Conservation (phyloP, 495 filamentous ascomycete species). For the Neurospora sp. region DNA sequence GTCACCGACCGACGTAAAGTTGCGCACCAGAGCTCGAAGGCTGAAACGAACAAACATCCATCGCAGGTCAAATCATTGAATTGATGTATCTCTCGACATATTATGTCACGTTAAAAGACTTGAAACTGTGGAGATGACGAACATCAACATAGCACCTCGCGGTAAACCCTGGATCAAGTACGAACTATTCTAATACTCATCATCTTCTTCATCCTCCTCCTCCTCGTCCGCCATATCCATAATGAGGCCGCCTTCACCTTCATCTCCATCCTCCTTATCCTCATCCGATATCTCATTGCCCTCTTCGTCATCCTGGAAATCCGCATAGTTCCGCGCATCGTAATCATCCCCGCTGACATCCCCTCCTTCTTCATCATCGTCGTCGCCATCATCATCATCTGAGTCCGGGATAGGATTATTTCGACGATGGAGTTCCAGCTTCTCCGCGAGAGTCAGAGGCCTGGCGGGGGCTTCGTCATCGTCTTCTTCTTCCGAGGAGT, state of each 20-base stretch:
- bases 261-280: neutral
- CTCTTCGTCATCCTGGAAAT: constrained; percentile 14
- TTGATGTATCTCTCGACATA: too few species aligned
- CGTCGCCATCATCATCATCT: neutral
- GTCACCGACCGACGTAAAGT: too few species aligned
- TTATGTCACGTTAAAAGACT: too few species aligned
- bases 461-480: neutral
- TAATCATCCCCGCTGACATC: constrained; percentile 7
- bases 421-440: constrained; percentile 6
- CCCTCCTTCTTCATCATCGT: neutral
- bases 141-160: neutral
- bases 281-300: neutral
- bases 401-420: neutral
- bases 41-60: too few species aligned
- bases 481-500: neutral
- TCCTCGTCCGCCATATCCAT: neutral
- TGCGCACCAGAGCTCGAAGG: too few species aligned
- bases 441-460: constrained; percentile 8
- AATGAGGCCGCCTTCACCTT: neutral
- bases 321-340: constrained; percentile 9
- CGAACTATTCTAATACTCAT: neutral
- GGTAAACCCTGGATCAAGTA: neutral
- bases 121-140: neutral
- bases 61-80: too few species aligned
- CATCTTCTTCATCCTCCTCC: neutral